These are phyloP conservation scores for Paxillus rubicundulus DNA, from an alignment of 768 basidiomycete species.

Conservation along the genomic window DNA sequence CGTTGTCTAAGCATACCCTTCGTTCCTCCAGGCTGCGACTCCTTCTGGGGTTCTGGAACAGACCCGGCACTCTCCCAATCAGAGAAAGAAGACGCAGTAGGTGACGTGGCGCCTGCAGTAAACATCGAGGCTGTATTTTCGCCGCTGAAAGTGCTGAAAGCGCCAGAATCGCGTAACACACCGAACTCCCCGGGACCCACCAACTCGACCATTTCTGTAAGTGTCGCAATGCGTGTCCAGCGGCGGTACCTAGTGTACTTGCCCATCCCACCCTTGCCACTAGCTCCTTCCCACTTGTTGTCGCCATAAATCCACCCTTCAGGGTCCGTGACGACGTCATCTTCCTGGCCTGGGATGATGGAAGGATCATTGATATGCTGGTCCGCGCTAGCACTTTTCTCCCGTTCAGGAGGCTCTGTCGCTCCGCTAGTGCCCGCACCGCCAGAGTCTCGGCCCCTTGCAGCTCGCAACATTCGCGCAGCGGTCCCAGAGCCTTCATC, in stretches of 20 bases:
- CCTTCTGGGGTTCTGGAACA: conserved; percentile 18
- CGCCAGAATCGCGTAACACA: conserved; percentile 25
- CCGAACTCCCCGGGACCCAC: conserved; percentile 39
- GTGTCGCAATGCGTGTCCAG: conserved; percentile 83
- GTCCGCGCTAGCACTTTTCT: conserved; percentile 20
- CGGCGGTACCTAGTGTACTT: conserved; percentile 88
- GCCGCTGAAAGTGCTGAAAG: conserved; percentile 14
- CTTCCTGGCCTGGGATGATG: conserved; percentile 37
- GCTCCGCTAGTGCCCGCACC: conserved; percentile 8
- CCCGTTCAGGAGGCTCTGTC: conserved; percentile 21
- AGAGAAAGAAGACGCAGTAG: conserved; percentile 29
- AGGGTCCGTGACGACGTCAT: conserved; percentile 65
- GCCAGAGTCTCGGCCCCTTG: conserved; percentile 42
- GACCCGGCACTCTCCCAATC: conserved; percentile 31
- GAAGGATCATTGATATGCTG: conserved; percentile 28
- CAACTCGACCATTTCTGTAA: conserved; percentile 67
- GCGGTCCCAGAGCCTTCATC: conserved; percentile 42
- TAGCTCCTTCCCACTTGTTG: conserved; percentile 89
- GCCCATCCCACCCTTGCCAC: conserved; percentile 78
- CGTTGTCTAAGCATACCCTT: conserved; percentile 26
- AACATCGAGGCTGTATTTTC: conserved; percentile 24
- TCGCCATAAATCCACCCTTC: conserved; percentile 95
- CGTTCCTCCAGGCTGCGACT: conserved; percentile 7
- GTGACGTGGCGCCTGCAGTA: conserved; percentile 22
- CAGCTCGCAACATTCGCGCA: conserved; percentile 53